phyloP scores from a whole-genome alignment of 495 filamentous ascomycete species.

The Neurospora sp. region DNA sequence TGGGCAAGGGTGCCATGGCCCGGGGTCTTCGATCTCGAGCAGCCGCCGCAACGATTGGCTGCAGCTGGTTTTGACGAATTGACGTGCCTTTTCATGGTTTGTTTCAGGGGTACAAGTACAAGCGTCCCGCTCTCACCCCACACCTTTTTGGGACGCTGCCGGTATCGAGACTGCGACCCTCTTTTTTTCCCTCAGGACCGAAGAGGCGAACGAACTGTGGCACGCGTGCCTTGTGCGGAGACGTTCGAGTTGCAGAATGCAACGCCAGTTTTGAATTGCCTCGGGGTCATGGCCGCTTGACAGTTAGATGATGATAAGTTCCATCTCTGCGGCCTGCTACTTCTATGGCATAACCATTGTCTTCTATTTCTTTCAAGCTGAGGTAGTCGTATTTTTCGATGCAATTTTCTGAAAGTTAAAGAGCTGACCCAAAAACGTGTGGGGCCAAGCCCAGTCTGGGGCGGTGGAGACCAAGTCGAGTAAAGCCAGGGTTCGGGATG shows the following conservation, averaged over 20 bases:
- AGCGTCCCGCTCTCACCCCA: conserved; percentile 6
- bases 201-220: not conserved
- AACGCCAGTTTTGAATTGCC: not conserved
- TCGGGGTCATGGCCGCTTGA: not conserved
- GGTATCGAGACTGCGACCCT: not conserved
- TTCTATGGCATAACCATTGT: not conserved
- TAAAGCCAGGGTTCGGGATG: not conserved
- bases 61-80: conserved; percentile 14
- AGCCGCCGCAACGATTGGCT: conserved; percentile 12
- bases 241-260: not conserved
- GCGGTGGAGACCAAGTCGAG: not conserved
- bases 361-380: not conserved
- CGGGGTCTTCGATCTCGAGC: conserved; percentile 17
- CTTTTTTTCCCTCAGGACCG: not conserved
- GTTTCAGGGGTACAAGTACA: conserved; percentile 22
- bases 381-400: not conserved
- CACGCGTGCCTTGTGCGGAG: not conserved
- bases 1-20: conserved; percentile 18
- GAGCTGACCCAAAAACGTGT: not conserved
- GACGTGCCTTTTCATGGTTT: conserved; percentile 13
- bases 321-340: not conserved
- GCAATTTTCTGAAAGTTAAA: not conserved
- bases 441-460: not conserved
- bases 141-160: not conserved
- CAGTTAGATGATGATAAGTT: not conserved